These are phyloP conservation scores for Creolimax fragrantissima DNA, from an alignment of 78 protist genomes.

Conservation along the genomic window DNA sequence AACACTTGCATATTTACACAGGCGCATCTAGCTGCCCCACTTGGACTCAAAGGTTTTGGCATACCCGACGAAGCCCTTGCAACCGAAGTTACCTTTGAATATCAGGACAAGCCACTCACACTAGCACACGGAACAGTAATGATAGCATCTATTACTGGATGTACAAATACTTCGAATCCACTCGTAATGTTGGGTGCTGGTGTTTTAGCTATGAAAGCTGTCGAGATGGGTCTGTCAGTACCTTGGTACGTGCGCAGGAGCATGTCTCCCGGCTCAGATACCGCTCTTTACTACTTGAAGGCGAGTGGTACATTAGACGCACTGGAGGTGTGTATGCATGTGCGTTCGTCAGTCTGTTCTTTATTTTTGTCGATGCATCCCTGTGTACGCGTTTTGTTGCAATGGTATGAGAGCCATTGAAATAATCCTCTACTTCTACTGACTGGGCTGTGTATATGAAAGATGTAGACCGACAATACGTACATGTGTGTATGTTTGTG, in stretches of 20 bases:
- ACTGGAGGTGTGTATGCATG: neutral
- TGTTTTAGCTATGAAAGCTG: conserved; percentile 69
- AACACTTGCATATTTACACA: neutral
- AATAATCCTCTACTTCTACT: too few relatives aligned
- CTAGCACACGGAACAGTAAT: conserved; percentile 70
- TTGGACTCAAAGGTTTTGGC: conserved; percentile 77
- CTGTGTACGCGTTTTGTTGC: too few relatives aligned
- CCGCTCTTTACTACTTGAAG: conserved; percentile 63
- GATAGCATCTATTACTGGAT: conserved; percentile 81
- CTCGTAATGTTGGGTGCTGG: conserved; percentile 86
- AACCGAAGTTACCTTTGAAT: conserved; percentile 37
- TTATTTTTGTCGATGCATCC: neutral
- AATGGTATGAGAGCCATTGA: too few relatives aligned
- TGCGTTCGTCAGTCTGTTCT: too few relatives aligned
- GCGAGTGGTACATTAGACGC: conserved; percentile 33
- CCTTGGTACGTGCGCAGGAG: conserved; percentile 61
- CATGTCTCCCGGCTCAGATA: conserved; percentile 77
- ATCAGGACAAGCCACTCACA: conserved; percentile 42
- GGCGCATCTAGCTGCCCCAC: conserved; percentile 42
- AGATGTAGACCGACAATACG: too few relatives aligned
- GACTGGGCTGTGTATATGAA: too few relatives aligned
- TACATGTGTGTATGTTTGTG: too few relatives aligned
- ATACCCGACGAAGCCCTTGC: conserved; percentile 28
- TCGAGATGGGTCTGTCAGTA: conserved; percentile 56
- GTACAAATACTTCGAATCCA: conserved; percentile 85